Conservation (phyloP, 805 yeast genomes). For the Candida railenensis region DNA sequence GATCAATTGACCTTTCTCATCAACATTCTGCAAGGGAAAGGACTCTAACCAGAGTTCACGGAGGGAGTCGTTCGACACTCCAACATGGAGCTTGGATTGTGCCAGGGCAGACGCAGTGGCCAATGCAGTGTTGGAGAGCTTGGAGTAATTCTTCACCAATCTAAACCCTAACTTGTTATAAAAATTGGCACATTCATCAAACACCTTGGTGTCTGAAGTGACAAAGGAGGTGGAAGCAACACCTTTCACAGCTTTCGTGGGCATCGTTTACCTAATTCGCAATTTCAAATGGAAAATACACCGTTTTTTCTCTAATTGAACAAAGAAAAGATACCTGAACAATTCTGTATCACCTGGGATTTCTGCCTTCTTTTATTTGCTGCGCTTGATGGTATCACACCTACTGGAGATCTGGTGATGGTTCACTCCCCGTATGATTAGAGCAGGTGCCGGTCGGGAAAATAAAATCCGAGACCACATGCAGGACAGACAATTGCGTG, state of each 20-base stretch:
- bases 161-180: conserved; percentile 62
- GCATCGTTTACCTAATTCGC: background rate
- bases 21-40: conserved; percentile 50
- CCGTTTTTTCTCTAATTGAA: too few species aligned
- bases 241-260: conserved; percentile 14
- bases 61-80: conserved; percentile 64
- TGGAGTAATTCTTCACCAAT: conserved; percentile 58
- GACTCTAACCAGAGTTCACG: conserved; percentile 73
- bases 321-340: too few species aligned
- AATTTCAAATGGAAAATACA: too few species aligned
- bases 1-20: conserved; percentile 28
- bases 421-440: background rate
- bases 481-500: background rate
- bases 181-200: conserved; percentile 50
- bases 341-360: too few species aligned
- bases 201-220: conserved; percentile 48
- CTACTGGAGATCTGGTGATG: background rate
- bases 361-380: background rate
- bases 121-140: conserved; percentile 41
- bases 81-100: conserved; percentile 36
- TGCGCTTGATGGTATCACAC: background rate
- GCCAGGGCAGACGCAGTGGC: conserved; percentile 19
- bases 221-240: conserved; percentile 63
- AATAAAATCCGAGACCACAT: background rate
- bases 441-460: background rate